phyloP scores from a whole-genome alignment of 2,329 filamentous ascomycete species.

The Pseudogymnoascus pannorum region DNA sequence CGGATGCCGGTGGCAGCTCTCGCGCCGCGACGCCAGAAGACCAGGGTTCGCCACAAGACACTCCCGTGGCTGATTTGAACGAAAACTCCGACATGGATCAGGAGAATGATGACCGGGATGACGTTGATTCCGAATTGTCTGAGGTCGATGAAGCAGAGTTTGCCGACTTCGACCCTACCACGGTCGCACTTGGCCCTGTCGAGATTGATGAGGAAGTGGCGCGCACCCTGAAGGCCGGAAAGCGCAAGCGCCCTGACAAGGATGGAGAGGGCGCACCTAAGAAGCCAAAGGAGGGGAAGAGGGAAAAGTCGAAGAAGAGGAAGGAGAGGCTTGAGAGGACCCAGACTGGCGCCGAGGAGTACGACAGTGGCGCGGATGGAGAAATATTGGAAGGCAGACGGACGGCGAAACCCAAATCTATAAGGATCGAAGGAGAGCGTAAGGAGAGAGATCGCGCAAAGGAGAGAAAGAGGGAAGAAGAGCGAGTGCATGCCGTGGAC shows the following conservation, averaged over 20 bases:
- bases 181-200: slow-evolving; percentile 56
- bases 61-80: background rate
- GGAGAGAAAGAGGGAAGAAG: slow-evolving; percentile 39
- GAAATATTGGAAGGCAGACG: slow-evolving; percentile 48
- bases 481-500: slow-evolving; percentile 55
- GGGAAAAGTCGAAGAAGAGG: slow-evolving; percentile 65
- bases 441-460: slow-evolving; percentile 25
- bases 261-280: slow-evolving; percentile 58
- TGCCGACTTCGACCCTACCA: slow-evolving; percentile 60
- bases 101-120: slow-evolving; percentile 31
- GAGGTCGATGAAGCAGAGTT: slow-evolving; percentile 66
- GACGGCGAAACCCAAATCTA: slow-evolving; percentile 31
- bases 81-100: slow-evolving; percentile 2
- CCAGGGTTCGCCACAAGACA: background rate
- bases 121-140: slow-evolving; percentile 49
- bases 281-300: slow-evolving; percentile 59
- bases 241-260: slow-evolving; percentile 55
- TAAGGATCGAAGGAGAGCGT: slow-evolving; percentile 36
- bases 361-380: slow-evolving; percentile 36
- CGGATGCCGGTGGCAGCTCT: background rate
- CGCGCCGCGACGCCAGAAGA: background rate
- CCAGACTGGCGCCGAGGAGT: slow-evolving; percentile 41
- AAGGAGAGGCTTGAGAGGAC: slow-evolving; percentile 47
- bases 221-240: slow-evolving; percentile 56
- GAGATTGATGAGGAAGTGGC: slow-evolving; percentile 61